Percentiles rank a stretch among this genome's conserved stretches.
Conservation (phyloP, 2,329 filamentous ascomycete genomes). For the Diaporthe aspalathi region DNA sequence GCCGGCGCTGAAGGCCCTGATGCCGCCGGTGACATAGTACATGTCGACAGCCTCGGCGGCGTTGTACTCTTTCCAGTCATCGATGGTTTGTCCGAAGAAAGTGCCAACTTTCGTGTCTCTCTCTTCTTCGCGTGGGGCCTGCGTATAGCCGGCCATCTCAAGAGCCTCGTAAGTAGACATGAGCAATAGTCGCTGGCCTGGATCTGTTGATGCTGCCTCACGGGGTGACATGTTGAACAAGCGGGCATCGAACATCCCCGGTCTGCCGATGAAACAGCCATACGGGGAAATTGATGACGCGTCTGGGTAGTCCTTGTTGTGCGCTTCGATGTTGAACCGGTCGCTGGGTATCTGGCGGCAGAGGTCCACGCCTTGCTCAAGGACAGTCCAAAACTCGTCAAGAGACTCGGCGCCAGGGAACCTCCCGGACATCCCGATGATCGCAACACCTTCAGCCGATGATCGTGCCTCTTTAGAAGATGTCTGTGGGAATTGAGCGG, state of each 20-base stretch:
- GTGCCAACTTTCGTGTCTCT: slow-evolving; percentile 59
- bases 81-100: slow-evolving; percentile 73
- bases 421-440: slow-evolving; percentile 21
- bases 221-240: slow-evolving; percentile 39
- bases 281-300: slow-evolving; percentile 54
- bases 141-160: slow-evolving; percentile 58
- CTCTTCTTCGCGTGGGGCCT: slow-evolving; percentile 53
- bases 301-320: slow-evolving; percentile 40
- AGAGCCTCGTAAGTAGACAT: slow-evolving; percentile 37
- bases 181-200: slow-evolving; percentile 31
- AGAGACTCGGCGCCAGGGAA: slow-evolving; percentile 13
- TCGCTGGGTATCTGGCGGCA: slow-evolving; percentile 36
- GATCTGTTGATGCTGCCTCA: slow-evolving; percentile 37
- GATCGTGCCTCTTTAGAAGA: not conserved
- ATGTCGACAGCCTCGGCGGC: slow-evolving; percentile 51
- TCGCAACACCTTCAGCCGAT: slow-evolving; percentile 37
- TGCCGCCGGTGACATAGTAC: slow-evolving; percentile 46
- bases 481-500: not conserved
- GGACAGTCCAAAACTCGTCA: slow-evolving; percentile 27
- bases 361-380: slow-evolving; percentile 43
- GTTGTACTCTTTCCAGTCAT: slow-evolving; percentile 67
- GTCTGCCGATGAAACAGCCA: slow-evolving; percentile 29
- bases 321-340: slow-evolving; percentile 36
- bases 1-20: slow-evolving; percentile 46
- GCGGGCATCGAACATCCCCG: slow-evolving; percentile 35